Evolutionary conservation across 2,329 filamentous ascomycete species (phyloP).

Genomic region (Aspergillus nomiae): DNA sequence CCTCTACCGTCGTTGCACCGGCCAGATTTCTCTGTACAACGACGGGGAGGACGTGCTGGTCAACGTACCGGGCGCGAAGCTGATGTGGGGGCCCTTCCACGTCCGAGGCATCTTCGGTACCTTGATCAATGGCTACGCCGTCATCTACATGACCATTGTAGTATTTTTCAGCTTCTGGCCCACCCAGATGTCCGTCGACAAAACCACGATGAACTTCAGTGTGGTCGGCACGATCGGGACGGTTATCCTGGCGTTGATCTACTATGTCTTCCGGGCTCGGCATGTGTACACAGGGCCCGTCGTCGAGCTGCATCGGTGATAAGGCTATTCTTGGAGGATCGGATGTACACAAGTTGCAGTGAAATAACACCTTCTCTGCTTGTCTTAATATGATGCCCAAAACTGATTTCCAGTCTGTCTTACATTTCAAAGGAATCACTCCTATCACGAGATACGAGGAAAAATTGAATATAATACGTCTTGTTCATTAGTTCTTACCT

Average conservation of each 20-base stretch:
- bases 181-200: conserved; percentile 34
- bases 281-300: conserved; percentile 38
- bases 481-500: accelerated
- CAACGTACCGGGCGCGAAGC: conserved; percentile 29
- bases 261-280: conserved; percentile 41
- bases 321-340: background rate
- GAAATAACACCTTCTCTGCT: background rate
- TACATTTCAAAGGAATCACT: background rate
- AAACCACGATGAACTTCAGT: conserved; percentile 52
- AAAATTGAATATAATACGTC: background rate
- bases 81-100: conserved; percentile 34
- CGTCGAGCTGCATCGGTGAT: conserved; percentile 18
- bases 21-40: conserved; percentile 19
- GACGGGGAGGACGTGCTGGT: conserved; percentile 22
- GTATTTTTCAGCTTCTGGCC: conserved; percentile 57
- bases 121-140: conserved; percentile 46
- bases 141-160: conserved; percentile 50
- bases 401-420: background rate
- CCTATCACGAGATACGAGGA: background rate
- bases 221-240: conserved; percentile 46
- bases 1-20: conserved; percentile 29
- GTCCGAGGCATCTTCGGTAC: conserved; percentile 38
- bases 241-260: conserved; percentile 43
- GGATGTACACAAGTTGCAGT: too few relatives aligned
- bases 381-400: background rate